Conservation (phyloP, 2,329 filamentous ascomycete species). For the Arthroderma uncinatum region DNA sequence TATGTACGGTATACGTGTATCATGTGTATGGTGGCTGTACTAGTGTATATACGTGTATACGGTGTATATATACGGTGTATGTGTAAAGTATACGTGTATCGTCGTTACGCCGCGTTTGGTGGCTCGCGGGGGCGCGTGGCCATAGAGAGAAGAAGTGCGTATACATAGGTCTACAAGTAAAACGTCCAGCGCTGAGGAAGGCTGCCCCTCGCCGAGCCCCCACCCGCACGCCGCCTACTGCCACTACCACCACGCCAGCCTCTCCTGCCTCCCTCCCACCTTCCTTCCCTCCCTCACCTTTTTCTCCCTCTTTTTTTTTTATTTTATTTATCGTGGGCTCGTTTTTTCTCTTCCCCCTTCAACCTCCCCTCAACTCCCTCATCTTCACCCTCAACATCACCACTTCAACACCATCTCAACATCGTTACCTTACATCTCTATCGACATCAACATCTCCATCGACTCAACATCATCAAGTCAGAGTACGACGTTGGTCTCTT, state of each 20-base stretch:
- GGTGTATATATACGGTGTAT: too few species aligned
- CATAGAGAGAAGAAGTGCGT: too few species aligned
- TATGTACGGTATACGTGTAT: too few species aligned
- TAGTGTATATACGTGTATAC: too few species aligned
- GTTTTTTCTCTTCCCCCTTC: not conserved
- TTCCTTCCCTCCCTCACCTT: not conserved
- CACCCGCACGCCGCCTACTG: not conserved
- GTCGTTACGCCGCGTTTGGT: too few species aligned
- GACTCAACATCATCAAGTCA: constrained; percentile 6
- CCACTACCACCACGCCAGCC: constrained; percentile 8
- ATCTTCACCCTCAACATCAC: not conserved
- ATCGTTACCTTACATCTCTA: not conserved
- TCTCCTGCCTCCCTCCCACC: not conserved
- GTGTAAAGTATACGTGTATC: too few species aligned
- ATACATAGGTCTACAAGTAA: too few species aligned
- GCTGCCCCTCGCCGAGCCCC: not conserved
- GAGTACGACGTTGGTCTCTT: constrained; percentile 12
- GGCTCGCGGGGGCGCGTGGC: too few species aligned
- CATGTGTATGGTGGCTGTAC: too few species aligned
- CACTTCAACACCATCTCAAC: not conserved
- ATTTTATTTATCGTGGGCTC: not conserved
- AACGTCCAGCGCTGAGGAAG: too few species aligned
- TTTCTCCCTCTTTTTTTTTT: not conserved
- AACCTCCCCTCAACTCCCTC: constrained; percentile 3
- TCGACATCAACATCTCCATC: not conserved